These are phyloP conservation scores for Phaeosphaeria sp. DNA, from an alignment of 2,329 filamentous ascomycete species.

Conservation along the genomic window DNA sequence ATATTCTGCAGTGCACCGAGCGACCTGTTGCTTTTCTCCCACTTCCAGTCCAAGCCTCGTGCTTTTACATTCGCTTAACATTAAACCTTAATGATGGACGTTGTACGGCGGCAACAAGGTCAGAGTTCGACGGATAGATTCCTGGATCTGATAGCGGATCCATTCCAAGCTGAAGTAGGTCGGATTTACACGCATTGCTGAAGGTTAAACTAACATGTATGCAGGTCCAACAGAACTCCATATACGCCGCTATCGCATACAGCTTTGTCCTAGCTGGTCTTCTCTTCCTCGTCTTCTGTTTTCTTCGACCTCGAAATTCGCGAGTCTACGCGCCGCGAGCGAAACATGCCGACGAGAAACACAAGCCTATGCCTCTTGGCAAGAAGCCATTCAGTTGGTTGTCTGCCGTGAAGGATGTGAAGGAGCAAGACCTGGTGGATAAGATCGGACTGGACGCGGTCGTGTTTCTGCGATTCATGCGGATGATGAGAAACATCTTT, in stretches of 20 bases:
- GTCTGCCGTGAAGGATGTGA: conserved; percentile 74
- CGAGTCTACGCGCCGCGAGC: conserved; percentile 93
- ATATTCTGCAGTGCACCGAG: not conserved
- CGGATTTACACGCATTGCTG: not conserved
- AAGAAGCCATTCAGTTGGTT: conserved; percentile 91
- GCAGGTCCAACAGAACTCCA: conserved; percentile 67
- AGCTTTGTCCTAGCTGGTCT: conserved; percentile 77
- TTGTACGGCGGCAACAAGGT: conserved; percentile 15
- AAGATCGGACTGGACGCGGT: conserved; percentile 90
- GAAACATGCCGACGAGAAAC: conserved; percentile 89
- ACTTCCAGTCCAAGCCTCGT: not conserved
- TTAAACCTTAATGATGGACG: conserved; percentile 10
- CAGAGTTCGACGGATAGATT: conserved; percentile 42
- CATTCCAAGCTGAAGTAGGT: conserved; percentile 46
- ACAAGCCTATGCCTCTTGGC: conserved; percentile 82
- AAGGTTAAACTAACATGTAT: not conserved
- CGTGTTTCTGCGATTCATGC: conserved; percentile 83
- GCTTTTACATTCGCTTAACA: not conserved
- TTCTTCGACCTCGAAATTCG: conserved; percentile 87
- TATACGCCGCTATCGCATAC: conserved; percentile 80
- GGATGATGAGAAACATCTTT: conserved; percentile 93
- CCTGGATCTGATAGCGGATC: conserved; percentile 49
- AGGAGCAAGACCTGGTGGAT: conserved; percentile 78
- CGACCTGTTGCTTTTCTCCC: not conserved
- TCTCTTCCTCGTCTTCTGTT: conserved; percentile 82